Conservation (phyloP, 352 stramenopile species). For the Phytophthora tubulina region DNA sequence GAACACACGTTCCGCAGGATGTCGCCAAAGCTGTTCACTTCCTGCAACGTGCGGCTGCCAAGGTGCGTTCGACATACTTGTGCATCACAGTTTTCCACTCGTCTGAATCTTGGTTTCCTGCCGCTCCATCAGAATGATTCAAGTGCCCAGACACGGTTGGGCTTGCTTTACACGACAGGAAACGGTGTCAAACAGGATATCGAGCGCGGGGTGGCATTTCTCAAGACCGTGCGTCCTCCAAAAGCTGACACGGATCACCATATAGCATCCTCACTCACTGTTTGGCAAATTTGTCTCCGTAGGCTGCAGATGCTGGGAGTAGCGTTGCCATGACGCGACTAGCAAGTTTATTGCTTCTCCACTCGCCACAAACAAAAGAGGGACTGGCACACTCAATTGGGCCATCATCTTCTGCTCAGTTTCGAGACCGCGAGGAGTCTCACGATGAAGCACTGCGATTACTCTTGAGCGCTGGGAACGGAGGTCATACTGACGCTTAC, state of each 20-base stretch:
- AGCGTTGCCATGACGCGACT: constrained; percentile 67
- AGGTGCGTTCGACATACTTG: constrained; percentile 30
- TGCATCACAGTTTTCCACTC: not conserved
- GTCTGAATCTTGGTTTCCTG: not conserved
- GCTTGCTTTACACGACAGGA: constrained; percentile 54
- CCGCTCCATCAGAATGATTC: constrained; percentile 43
- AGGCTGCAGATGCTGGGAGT: constrained; percentile 53
- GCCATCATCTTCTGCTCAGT: constrained; percentile 32
- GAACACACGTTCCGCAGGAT: constrained; percentile 41
- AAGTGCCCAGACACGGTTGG: constrained; percentile 59
- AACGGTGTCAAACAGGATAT: constrained; percentile 65
- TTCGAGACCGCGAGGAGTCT: constrained; percentile 59
- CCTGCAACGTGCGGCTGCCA: constrained; percentile 63
- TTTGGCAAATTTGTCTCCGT: not conserved
- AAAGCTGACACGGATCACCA: not conserved
- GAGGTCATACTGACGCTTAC: constrained; percentile 49
- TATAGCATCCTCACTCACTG: constrained; percentile 6
- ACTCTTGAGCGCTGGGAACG: constrained; percentile 61
- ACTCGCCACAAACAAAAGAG: constrained; percentile 11
- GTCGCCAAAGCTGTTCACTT: constrained; percentile 70
- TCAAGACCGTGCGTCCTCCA: constrained; percentile 47
- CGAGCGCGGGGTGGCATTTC: constrained; percentile 63
- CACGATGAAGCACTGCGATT: constrained; percentile 73
- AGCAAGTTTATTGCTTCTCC: constrained; percentile 53
- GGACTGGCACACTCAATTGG: not conserved